phyloP scores from a whole-genome alignment of 371 early-diverging fungal species.

The Chytridium lagenaria region DNA sequence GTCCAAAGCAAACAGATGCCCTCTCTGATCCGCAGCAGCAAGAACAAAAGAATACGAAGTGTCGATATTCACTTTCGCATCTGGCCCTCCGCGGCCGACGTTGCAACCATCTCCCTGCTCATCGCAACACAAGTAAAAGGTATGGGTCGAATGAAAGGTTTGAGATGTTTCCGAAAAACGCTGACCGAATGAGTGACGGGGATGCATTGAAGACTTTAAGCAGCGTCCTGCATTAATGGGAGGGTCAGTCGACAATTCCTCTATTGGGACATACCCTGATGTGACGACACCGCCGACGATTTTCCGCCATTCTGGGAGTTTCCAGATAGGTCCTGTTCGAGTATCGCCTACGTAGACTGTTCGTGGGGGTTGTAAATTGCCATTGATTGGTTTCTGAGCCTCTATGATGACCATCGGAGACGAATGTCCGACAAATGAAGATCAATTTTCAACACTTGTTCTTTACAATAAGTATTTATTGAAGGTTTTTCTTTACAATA shows the following conservation, averaged over 20 bases:
- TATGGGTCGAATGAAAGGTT: constrained; percentile 30
- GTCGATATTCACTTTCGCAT: neutral
- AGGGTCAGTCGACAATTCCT: neutral
- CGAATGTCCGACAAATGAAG: neutral
- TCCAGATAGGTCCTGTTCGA: constrained; percentile 41
- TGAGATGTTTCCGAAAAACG: neutral
- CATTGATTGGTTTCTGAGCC: neutral
- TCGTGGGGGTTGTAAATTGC: constrained; percentile 23
- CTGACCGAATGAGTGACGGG: constrained; percentile 14
- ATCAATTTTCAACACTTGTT: neutral
- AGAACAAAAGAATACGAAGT: constrained; percentile 40
- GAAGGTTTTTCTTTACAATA: no score
- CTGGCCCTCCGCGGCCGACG: neutral
- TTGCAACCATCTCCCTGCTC: constrained; percentile 35
- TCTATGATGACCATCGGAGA: constrained; percentile 16
- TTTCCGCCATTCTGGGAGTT: constrained; percentile 42
- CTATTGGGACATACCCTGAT: constrained; percentile 33
- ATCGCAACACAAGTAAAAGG: constrained; percentile 41
- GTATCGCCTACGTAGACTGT: constrained; percentile 46
- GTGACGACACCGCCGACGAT: constrained; percentile 37
- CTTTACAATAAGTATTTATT: no score
- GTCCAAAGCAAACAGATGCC: constrained; percentile 51
- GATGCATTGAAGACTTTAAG: constrained; percentile 35
- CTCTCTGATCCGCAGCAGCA: constrained; percentile 55
- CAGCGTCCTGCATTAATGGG: constrained; percentile 24